phyloP scores from a whole-genome alignment of 495 filamentous ascomycete species.

The Talaromyces nanjingensis region DNA sequence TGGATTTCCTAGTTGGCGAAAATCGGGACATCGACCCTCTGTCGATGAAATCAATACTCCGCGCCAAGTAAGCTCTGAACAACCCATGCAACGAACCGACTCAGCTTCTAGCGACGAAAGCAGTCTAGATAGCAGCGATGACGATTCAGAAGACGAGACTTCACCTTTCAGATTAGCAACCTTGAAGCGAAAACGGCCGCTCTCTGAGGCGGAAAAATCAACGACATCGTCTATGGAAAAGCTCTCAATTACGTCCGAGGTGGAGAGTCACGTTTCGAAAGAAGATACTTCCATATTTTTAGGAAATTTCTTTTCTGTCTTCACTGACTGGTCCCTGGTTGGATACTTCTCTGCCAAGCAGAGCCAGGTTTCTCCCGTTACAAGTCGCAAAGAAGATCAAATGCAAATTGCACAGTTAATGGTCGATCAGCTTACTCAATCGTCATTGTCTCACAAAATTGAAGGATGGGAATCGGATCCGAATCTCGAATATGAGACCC shows the following conservation, averaged over 20 bases:
- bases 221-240: conserved; percentile 26
- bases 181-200: conserved; percentile 36
- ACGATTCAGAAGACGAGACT: conserved; percentile 16
- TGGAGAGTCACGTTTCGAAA: conserved; percentile 15
- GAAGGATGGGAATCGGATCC: conserved; percentile 24
- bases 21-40: neutral
- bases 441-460: conserved; percentile 34
- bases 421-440: conserved; percentile 42
- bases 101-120: conserved; percentile 26
- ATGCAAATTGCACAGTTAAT: conserved; percentile 41
- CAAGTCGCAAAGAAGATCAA: conserved; percentile 31
- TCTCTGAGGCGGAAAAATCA: conserved; percentile 28
- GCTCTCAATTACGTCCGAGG: conserved; percentile 14
- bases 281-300: conserved; percentile 32
- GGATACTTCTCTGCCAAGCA: conserved; percentile 36
- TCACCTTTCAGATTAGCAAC: conserved; percentile 17
- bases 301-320: conserved; percentile 38
- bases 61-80: neutral
- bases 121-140: conserved; percentile 28
- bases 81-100: conserved; percentile 9
- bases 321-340: conserved; percentile 37
- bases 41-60: neutral
- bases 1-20: conserved; percentile 28
- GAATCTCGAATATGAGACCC: conserved; percentile 22
- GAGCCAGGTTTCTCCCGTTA: conserved; percentile 24